A percentile compares a stretch with the other conserved stretches of the same genome.
Conservation (phyloP, 805 yeast species). For the Cyberlindnera mycetangii region DNA sequence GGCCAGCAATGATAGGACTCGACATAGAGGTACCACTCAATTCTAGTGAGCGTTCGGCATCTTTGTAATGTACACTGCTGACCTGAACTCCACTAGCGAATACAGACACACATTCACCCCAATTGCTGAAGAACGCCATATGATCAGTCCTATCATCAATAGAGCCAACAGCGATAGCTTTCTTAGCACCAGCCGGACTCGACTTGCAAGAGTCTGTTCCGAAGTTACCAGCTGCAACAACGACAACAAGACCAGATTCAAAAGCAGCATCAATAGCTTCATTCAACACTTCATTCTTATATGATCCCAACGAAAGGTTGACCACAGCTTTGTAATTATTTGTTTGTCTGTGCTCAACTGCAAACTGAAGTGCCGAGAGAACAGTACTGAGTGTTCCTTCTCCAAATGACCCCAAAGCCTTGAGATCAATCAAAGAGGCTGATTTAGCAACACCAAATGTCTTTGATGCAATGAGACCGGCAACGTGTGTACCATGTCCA, state of each 20-base stretch:
- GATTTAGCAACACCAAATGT: conserved; percentile 82
- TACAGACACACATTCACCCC: conserved; percentile 89
- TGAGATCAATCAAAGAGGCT: conserved; percentile 63
- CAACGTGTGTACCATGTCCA: conserved; percentile 95
- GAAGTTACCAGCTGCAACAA: conserved; percentile 87
- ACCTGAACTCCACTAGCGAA: conserved; percentile 81
- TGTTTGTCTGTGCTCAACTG: conserved; percentile 52
- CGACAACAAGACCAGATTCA: conserved; percentile 66
- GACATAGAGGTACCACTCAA: conserved; percentile 84
- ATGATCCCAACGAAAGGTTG: conserved; percentile 79
- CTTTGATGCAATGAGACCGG: conserved; percentile 79
- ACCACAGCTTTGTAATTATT: conserved; percentile 53
- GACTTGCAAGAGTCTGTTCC: conserved; percentile 73
- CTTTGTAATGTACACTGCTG: conserved; percentile 45
- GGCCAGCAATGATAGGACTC: conserved; percentile 70
- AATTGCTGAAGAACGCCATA: conserved; percentile 80
- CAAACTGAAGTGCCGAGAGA: conserved; percentile 63
- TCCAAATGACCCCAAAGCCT: conserved; percentile 67
- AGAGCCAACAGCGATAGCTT: conserved; percentile 84
- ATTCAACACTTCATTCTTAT: conserved; percentile 62
- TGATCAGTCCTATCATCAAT: conserved; percentile 70
- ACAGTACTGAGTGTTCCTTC: conserved; percentile 68
- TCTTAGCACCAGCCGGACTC: conserved; percentile 81
- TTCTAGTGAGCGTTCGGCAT: conserved; percentile 21
- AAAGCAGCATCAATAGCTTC: conserved; percentile 75